phyloP scores from a whole-genome alignment of 2,329 filamentous ascomycete genomes.

The Trichoderma afroharzianum region DNA sequence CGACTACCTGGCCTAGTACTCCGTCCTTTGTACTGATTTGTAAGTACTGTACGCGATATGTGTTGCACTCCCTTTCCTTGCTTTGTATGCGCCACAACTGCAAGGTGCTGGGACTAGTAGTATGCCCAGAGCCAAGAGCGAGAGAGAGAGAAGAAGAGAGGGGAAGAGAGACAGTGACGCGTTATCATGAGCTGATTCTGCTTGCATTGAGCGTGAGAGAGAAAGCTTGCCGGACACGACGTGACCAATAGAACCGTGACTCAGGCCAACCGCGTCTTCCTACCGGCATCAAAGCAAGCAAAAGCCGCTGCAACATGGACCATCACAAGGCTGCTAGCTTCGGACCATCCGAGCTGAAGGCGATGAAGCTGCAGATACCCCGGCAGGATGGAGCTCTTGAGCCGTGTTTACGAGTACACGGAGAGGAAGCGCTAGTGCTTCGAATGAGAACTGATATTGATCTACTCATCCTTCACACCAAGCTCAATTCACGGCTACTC shows the following conservation, averaged over 20 bases:
- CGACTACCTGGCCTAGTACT: not conserved
- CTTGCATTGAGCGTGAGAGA: not conserved
- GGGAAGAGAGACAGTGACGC: not conserved
- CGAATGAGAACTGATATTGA: not conserved
- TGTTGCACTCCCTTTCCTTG: not conserved
- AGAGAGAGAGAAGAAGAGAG: not conserved
- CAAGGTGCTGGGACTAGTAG: not conserved
- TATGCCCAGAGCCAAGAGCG: not conserved
- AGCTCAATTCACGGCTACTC: not conserved
- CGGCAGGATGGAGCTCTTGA: not conserved
- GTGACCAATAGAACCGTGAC: not conserved
- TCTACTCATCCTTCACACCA: not conserved
- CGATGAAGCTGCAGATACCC: not conserved
- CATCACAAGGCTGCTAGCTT: slow-evolving; percentile 14
- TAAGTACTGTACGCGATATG: not conserved
- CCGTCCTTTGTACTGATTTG: not conserved
- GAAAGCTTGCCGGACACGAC: not conserved
- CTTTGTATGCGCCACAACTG: not conserved
- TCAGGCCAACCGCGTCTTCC: not conserved
- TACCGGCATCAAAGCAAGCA: not conserved
- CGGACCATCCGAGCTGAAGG: slow-evolving; percentile 8
- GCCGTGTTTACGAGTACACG: slow-evolving; percentile 1
- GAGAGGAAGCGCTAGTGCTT: not conserved
- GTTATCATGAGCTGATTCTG: not conserved
- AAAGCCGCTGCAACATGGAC: not conserved